A percentile compares a stretch with the other conserved stretches of the same genome.
Conservation (phyloP, 2,329 filamentous ascomycete genomes). For the Aureobasidium sp. region DNA sequence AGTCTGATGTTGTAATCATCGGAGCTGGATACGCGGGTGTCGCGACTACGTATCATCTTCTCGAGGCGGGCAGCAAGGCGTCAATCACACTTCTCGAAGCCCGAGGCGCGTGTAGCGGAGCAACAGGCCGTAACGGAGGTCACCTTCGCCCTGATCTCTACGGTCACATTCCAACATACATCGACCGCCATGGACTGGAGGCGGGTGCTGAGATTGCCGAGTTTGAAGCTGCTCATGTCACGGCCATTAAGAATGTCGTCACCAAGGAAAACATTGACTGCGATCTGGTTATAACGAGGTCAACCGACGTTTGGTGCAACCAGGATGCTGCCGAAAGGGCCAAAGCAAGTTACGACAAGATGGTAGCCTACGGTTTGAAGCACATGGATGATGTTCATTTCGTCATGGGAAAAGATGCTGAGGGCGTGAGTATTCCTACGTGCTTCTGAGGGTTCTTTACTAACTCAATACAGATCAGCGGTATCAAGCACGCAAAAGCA, state of each 20-base stretch:
- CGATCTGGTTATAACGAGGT: slow-evolving; percentile 32
- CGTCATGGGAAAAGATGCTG: slow-evolving; percentile 14
- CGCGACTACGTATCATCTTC: slow-evolving; percentile 22
- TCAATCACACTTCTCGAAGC: slow-evolving; percentile 62
- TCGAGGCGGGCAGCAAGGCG: slow-evolving; percentile 29
- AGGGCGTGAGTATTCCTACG: slow-evolving; percentile 6
- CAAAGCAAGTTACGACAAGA: slow-evolving; percentile 23
- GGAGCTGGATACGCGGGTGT: slow-evolving; percentile 65
- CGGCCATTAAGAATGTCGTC: slow-evolving; percentile 31
- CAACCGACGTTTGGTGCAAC: slow-evolving; percentile 32
- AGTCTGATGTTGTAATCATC: slow-evolving; percentile 58
- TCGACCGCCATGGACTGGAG: slow-evolving; percentile 22
- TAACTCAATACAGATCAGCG: slow-evolving; percentile 7
- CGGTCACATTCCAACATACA: slow-evolving; percentile 24
- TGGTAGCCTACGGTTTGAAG: slow-evolving; percentile 22
- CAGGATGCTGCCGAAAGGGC: slow-evolving; percentile 24
- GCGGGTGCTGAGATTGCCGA: slow-evolving; percentile 25
- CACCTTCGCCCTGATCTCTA: slow-evolving; percentile 37
- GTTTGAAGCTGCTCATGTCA: slow-evolving; percentile 31
- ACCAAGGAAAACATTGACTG: slow-evolving; percentile 35
- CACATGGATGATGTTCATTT: slow-evolving; percentile 23
- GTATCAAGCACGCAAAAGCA: slow-evolving; percentile 30
- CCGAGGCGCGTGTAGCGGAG: slow-evolving; percentile 65
- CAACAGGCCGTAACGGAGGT: slow-evolving; percentile 55
- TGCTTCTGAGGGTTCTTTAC: background rate